phyloP scores from a whole-genome alignment of 768 basidiomycete species.

The Gymnopilus dilepis region DNA sequence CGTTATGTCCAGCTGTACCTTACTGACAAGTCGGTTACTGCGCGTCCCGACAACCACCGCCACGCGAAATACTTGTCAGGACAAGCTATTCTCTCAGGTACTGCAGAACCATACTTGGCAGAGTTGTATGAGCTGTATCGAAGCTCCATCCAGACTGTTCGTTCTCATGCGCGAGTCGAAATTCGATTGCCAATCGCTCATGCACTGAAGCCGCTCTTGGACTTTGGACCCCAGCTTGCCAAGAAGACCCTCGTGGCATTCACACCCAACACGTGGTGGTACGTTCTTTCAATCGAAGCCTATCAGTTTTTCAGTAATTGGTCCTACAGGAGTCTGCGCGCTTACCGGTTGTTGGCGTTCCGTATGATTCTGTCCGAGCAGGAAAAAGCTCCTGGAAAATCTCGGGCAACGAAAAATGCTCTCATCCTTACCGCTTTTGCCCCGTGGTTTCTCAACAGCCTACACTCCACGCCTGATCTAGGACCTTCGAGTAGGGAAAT shows the following conservation, averaged over 20 bases:
- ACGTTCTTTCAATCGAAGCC: neutral
- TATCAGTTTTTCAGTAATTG: neutral
- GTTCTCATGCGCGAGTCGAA: slow-evolving; percentile 34
- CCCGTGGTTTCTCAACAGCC: slow-evolving; percentile 29
- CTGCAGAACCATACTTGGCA: slow-evolving; percentile 9
- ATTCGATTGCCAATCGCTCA: slow-evolving; percentile 29
- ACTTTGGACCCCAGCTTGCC: neutral
- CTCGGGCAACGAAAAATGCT: slow-evolving; percentile 10
- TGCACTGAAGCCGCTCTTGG: slow-evolving; percentile 8
- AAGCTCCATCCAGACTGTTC: slow-evolving; percentile 17
- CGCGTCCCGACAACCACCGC: slow-evolving; percentile 21
- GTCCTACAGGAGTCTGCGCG: slow-evolving; percentile 26
- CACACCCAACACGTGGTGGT: slow-evolving; percentile 15
- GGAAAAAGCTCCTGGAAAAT: neutral
- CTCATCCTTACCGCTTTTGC: slow-evolving; percentile 29
- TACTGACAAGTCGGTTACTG: slow-evolving; percentile 39
- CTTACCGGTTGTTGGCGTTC: slow-evolving; percentile 25
- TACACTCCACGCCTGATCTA: slow-evolving; percentile 33
- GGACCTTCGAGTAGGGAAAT: slow-evolving; percentile 25
- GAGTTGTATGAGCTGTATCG: slow-evolving; percentile 28
- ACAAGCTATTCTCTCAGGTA: slow-evolving; percentile 22
- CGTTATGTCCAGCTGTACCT: slow-evolving; percentile 38
- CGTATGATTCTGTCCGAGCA: slow-evolving; percentile 12
- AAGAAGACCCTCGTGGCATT: slow-evolving; percentile 19
- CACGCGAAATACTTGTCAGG: slow-evolving; percentile 29